Base-by-base conservation (phyloP, 1,139 yeast genomes). In the Nadsonia starkeyi-henricii region DNA sequence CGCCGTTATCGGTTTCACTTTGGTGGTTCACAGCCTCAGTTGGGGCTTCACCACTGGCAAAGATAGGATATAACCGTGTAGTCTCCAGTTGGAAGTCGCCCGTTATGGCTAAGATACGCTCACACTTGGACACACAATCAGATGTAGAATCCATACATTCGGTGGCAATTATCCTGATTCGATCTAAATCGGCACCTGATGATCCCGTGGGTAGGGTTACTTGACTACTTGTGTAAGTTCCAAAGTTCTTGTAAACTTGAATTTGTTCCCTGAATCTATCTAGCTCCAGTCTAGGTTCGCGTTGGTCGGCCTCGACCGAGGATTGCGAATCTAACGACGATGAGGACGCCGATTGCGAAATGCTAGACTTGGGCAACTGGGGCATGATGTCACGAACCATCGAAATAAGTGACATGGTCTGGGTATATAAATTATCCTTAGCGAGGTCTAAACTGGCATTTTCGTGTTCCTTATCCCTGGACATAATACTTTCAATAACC, bases 21-120 rank as follows among this genome's bases (percentile, higher is more conserved):
- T 18, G 20, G 4, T 45, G 26, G 19, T 55, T 52, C 19, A 55
- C 49, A 13, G 45, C 52, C 23, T 43, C 45, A 4, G 50, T 45
- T 5, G 28, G 28, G 28, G 5, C 9, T 5, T 23, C 28, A 23
- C 28, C 9, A 9, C 9, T 23, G 3, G 12, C 12, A 57, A 85
- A 85, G 61, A 86, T 88, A 1, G 91, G 85, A 59, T 85, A 85
- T 30, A 79, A 72, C 55, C 93, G 70, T 48, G 77, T 80, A 1
- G 72, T 62, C 37, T 81, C 78, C 49, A 86, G 67, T 57, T 76
- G 77, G 63, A 85, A 84, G 59, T 85, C 93, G 21, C 93, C 89
- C 20, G 82, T 76, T 42, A 76, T 64, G 21, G 77, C 75, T 42
- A 81, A 48, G 55, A 68, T 64, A 65, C 72, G 64, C 49, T 68